These are phyloP conservation scores for Dillenia turbinata DNA, from an alignment of 164 flowering plant species.

Conservation along the genomic window DNA sequence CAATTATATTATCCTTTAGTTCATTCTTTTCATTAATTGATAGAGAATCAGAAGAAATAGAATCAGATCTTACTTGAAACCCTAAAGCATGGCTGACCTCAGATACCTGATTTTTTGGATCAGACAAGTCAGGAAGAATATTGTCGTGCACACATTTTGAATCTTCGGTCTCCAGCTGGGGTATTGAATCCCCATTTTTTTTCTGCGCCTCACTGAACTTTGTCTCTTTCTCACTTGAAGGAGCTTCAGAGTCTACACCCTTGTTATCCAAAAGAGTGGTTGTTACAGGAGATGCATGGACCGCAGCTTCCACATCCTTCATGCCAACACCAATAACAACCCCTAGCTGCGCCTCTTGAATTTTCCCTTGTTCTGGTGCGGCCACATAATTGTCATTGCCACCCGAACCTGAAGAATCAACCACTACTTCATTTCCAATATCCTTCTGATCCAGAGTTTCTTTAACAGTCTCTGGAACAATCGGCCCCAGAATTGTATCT, in stretches of 20 bases:
- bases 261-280: slow-evolving; percentile 15
- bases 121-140: slow-evolving; percentile 28
- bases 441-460: slow-evolving; percentile 6
- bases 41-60: slow-evolving; percentile 87
- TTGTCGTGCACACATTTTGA: slow-evolving; percentile 16
- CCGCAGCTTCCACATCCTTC: slow-evolving; percentile 14
- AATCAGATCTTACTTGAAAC: slow-evolving; percentile 83
- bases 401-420: slow-evolving; percentile 18
- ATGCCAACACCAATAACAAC: slow-evolving; percentile 12
- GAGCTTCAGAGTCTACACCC: slow-evolving; percentile 22
- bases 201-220: slow-evolving; percentile 23
- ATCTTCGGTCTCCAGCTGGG: slow-evolving; percentile 13
- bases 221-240: slow-evolving; percentile 20
- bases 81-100: slow-evolving; percentile 84
- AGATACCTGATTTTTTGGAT: slow-evolving; percentile 74
- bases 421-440: slow-evolving; percentile 16
- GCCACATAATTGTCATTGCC: slow-evolving; percentile 17
- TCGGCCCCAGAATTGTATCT: slow-evolving; percentile 11
- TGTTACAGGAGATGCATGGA: slow-evolving; percentile 22
- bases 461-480: slow-evolving; percentile 13
- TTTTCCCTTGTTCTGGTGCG: slow-evolving; percentile 11
- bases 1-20: slow-evolving; percentile 82
- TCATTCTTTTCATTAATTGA: slow-evolving; percentile 89
- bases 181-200: slow-evolving; percentile 24
- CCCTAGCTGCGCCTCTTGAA: slow-evolving; percentile 16